Evolutionary conservation across 805 yeast species (phyloP).

Genomic region (Wickerhamiella galacta): DNA sequence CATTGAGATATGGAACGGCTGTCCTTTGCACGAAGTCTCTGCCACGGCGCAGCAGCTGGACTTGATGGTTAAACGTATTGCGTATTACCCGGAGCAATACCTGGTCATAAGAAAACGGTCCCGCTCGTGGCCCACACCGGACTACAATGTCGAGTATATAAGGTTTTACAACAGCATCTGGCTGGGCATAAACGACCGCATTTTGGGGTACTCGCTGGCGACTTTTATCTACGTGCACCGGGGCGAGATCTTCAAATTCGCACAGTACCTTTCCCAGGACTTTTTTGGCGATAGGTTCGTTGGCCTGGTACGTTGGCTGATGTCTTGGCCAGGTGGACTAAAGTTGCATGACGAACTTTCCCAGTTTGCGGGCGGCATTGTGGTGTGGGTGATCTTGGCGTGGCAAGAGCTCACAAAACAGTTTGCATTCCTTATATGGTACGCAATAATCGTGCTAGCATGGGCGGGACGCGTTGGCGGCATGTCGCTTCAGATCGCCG

Average conservation of each 20-base stretch:
- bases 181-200: slow-evolving; percentile 68
- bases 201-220: slow-evolving; percentile 51
- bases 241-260: slow-evolving; percentile 13
- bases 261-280: slow-evolving; percentile 23
- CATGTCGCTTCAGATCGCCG: slow-evolving; percentile 49
- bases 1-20: slow-evolving; percentile 7
- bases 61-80: slow-evolving; percentile 54
- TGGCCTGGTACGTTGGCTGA: slow-evolving; percentile 48
- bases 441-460: slow-evolving; percentile 6
- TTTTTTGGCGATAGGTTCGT: slow-evolving; percentile 32
- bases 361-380: slow-evolving; percentile 67
- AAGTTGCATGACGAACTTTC: slow-evolving; percentile 80
- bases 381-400: slow-evolving; percentile 66
- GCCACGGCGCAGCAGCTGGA: slow-evolving; percentile 67
- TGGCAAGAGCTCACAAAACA: slow-evolving; percentile 27
- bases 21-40: slow-evolving; percentile 23
- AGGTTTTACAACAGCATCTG: slow-evolving; percentile 75
- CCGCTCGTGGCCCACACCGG: slow-evolving; percentile 25
- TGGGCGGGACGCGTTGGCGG: slow-evolving; percentile 35
- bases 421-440: slow-evolving; percentile 3
- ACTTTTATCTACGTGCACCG: slow-evolving; percentile 29
- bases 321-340: slow-evolving; percentile 85
- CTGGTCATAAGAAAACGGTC: slow-evolving; percentile 32
- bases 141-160: slow-evolving; percentile 31
- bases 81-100: slow-evolving; percentile 68